Evolutionary conservation across 495 filamentous ascomycete genomes (phyloP).

Genomic region (Parmelia sp.): DNA sequence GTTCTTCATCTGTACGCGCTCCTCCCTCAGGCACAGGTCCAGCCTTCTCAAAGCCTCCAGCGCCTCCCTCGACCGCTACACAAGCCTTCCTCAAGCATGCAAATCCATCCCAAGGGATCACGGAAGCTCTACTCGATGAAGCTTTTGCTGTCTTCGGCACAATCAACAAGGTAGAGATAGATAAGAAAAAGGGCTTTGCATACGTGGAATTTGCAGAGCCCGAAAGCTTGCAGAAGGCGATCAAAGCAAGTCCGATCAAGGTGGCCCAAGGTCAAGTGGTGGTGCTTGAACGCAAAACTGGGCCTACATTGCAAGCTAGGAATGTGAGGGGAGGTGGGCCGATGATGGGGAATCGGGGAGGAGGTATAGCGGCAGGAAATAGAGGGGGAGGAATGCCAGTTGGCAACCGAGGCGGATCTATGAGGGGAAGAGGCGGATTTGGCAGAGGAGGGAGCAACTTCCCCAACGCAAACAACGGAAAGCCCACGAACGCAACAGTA

Average conservation of each 20-base stretch:
- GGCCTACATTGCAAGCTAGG: slow-evolving; percentile 24
- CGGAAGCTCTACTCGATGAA: slow-evolving; percentile 65
- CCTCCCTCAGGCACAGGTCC: slow-evolving; percentile 20
- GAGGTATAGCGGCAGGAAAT: neutral
- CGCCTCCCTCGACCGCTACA: slow-evolving; percentile 49
- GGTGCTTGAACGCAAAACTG: slow-evolving; percentile 70
- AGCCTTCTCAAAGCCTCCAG: slow-evolving; percentile 20
- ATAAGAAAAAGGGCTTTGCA: slow-evolving; percentile 87
- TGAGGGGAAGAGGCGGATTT: slow-evolving; percentile 25
- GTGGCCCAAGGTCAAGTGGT: slow-evolving; percentile 81
- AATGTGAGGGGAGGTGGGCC: slow-evolving; percentile 17
- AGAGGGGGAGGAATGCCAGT: slow-evolving; percentile 21
- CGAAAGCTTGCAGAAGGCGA: slow-evolving; percentile 64
- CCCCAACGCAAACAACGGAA: slow-evolving; percentile 9
- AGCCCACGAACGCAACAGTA: neutral
- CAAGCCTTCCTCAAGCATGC: slow-evolving; percentile 93
- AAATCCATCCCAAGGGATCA: slow-evolving; percentile 85
- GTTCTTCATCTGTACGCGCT: slow-evolving; percentile 32
- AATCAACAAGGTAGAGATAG: slow-evolving; percentile 75
- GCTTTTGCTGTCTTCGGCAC: slow-evolving; percentile 65
- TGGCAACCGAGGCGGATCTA: slow-evolving; percentile 21
- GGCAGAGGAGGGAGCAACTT: slow-evolving; percentile 15
- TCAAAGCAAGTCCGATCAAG: slow-evolving; percentile 70
- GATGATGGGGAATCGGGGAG: slow-evolving; percentile 8
- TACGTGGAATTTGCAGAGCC: slow-evolving; percentile 78